Percentiles rank a stretch among this genome's conserved stretches.
phyloP scores from a whole-genome alignment of 2,329 filamentous ascomycete genomes.

The Neofusicoccum sp. region DNA sequence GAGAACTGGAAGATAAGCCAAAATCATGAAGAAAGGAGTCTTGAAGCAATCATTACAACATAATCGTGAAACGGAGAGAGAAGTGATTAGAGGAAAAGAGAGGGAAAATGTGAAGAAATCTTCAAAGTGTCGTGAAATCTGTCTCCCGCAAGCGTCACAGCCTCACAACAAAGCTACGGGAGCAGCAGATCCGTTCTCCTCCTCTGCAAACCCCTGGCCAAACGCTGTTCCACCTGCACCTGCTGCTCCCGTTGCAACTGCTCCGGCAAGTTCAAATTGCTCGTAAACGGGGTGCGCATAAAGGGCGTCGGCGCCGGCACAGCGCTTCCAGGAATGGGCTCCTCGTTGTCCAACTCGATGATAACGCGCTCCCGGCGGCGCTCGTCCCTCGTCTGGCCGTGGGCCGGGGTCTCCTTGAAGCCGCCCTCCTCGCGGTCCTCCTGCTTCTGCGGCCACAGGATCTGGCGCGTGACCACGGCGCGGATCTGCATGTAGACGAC shows the following conservation, averaged over 20 bases:
- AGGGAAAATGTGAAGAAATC: too few species aligned
- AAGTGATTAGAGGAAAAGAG: too few species aligned
- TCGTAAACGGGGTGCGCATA: constrained; percentile 4
- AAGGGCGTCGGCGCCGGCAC: constrained; percentile 4
- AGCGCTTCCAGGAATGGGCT: neutral
- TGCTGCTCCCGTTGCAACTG: neutral
- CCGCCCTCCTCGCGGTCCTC: constrained; percentile 63
- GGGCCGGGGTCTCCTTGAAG: constrained; percentile 37
- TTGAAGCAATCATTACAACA: too few species aligned
- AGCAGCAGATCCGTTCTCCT: neutral
- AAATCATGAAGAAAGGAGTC: too few species aligned
- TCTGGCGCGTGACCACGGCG: constrained; percentile 63
- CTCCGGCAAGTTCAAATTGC: neutral
- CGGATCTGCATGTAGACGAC: constrained; percentile 70
- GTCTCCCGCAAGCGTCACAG: too few species aligned
- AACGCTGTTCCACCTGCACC: neutral
- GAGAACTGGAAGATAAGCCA: too few species aligned
- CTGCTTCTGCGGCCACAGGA: constrained; percentile 76
- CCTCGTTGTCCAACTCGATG: neutral
- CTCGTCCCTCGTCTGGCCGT: constrained; percentile 6
- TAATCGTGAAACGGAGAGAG: too few species aligned
- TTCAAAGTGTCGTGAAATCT: too few species aligned
- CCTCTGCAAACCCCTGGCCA: neutral
- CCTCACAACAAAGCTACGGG: neutral
- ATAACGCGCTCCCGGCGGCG: constrained; percentile 1